These are phyloP conservation scores for Raddia guianensis DNA, from an alignment of 176 grass and related monocot species.

Conservation along the genomic window DNA sequence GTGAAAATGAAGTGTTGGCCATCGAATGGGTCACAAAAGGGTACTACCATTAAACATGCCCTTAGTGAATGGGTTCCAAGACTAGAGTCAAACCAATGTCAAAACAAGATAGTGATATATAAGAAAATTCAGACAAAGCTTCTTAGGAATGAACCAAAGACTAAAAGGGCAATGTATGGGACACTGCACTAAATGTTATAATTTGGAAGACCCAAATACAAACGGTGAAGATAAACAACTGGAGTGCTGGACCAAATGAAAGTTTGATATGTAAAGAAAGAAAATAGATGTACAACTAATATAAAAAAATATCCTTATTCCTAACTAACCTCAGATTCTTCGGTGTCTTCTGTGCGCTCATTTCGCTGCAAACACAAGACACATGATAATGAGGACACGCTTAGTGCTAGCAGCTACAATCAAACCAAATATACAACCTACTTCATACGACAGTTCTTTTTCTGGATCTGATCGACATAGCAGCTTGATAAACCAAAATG, in stretches of 20 bases:
- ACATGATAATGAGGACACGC: constrained; percentile 20
- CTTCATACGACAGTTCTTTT: neutral
- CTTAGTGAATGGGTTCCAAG: neutral
- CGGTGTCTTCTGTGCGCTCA: constrained; percentile 11
- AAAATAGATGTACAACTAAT: neutral
- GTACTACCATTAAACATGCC: no score
- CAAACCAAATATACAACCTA: neutral
- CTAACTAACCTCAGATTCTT: constrained; percentile 65
- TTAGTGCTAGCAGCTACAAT: constrained; percentile 7
- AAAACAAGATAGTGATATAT: neutral
- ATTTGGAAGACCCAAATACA: neutral
- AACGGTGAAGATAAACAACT: neutral
- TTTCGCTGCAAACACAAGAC: constrained; percentile 49
- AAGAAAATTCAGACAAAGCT: neutral
- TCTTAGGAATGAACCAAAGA: neutral
- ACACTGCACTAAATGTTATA: neutral
- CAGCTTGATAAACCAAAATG: neutral
- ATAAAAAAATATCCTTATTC: constrained; percentile 22
- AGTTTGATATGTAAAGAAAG: constrained; percentile 13
- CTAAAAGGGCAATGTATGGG: neutral
- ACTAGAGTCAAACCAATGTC: neutral
- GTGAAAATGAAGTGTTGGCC: no score
- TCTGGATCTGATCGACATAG: neutral
- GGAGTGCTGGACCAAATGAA: constrained; percentile 27
- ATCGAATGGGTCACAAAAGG: no score